Base-by-base conservation (phyloP, 495 filamentous ascomycete species). In the Pyronema domesticum region DNA sequence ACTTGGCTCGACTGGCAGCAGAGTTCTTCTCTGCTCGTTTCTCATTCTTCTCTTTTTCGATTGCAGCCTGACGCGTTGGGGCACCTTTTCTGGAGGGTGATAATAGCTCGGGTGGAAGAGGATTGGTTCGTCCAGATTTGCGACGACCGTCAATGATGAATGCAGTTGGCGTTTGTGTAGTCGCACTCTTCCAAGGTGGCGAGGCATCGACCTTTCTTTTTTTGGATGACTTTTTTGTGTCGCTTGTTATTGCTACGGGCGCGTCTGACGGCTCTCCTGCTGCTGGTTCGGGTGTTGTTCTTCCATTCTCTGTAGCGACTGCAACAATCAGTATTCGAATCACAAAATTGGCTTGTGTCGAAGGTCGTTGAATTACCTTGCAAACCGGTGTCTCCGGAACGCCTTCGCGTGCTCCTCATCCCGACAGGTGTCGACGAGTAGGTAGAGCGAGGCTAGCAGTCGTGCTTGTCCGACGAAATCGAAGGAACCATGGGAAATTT, bases 171-270 rank as follows among this genome's bases (percentile, higher is more conserved):
- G 89, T 93, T 43, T 94, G 85, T 23, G 79, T 83, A 45, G 83
- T 80, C 50, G 83, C 72, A 67, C 80, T 89, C 71, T 91, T 96
- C 91, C 91, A 98, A 19, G 91, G 91, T 55, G 91, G 91, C 34
- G 91, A 95, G 52, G 72, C 69, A 18, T 65, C 74, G 42, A 83
- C 69, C 63, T 80, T 80, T 61, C 81, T 73, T 67, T 76, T 80
- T 65, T 82, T 85, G 36, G 68, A 71, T 37, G 73, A 77, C 37
- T 68, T 72, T 56, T 74, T 72, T 43, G 66, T 56, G 56, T 69
- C 59, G 23, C 14, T 48, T 30, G 43, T 48, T 19, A n/a, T 34
- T 40, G 30, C 39, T 13, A 34, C 44, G 46, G 43, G 15, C 34
- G 54, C 23, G 54, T 45, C 42, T 33, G 52, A 18, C 19, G 42